These are phyloP conservation scores for Colletotrichum musae DNA, from an alignment of 2,329 filamentous ascomycete genomes.

Conservation along the genomic window DNA sequence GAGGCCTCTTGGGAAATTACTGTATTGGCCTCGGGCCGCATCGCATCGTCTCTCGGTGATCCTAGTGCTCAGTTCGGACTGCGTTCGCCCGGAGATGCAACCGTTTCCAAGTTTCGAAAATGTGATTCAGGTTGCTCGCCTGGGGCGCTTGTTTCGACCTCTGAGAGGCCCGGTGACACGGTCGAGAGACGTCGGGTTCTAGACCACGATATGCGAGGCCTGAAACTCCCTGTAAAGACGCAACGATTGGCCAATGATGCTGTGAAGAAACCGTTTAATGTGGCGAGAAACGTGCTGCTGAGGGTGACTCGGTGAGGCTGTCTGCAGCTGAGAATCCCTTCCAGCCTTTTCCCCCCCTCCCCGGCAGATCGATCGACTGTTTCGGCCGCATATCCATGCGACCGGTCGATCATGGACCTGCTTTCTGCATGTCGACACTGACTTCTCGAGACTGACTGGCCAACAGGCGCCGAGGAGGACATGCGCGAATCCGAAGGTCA, in stretches of 20 bases:
- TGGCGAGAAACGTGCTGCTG: conserved; percentile 20
- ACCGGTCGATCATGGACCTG: conserved; percentile 22
- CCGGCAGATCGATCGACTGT: conserved; percentile 30
- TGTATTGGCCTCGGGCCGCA: background rate
- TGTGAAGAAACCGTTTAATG: background rate
- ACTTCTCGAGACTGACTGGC: too few species aligned
- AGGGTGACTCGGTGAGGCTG: conserved; percentile 32
- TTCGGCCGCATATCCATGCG: conserved; percentile 12
- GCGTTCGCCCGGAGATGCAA: too few species aligned
- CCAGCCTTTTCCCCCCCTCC: conserved; percentile 1
- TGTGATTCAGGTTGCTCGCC: background rate
- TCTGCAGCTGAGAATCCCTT: conserved; percentile 11
- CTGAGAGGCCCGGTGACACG: background rate
- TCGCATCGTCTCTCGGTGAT: background rate
- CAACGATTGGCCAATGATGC: conserved; percentile 12
- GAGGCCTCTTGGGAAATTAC: background rate
- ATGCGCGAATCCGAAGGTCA: too few species aligned
- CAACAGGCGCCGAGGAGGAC: too few species aligned
- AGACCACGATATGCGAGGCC: background rate
- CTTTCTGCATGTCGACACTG: background rate
- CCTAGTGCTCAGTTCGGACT: too few species aligned
- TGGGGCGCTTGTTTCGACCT: background rate
- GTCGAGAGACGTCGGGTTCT: background rate
- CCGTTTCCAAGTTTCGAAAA: background rate
- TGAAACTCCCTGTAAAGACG: too few species aligned